Percentiles rank a stretch among this genome's conserved stretches.
These are phyloP conservation scores for Xylaria flabelliformis DNA, from an alignment of 495 filamentous ascomycete species.

Conservation along the genomic window DNA sequence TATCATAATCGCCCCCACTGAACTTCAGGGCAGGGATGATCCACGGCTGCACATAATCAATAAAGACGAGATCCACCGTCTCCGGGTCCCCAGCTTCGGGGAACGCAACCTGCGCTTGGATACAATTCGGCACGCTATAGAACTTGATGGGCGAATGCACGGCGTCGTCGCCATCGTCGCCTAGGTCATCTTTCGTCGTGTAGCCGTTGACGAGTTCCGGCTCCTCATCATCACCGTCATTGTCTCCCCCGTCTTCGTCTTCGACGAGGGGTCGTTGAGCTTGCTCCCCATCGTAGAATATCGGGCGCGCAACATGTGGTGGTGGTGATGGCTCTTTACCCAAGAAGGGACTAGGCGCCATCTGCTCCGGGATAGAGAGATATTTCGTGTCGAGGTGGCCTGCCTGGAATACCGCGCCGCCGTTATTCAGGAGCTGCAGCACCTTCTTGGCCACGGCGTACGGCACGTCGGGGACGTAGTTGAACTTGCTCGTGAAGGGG, in stretches of 20 bases:
- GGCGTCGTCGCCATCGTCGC: constrained; percentile 90
- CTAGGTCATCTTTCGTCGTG: constrained; percentile 85
- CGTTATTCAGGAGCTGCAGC: constrained; percentile 74
- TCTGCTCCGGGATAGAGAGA: constrained; percentile 51
- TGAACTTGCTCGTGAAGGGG: constrained; percentile 83
- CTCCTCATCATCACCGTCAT: constrained; percentile 26
- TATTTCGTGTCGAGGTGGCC: constrained; percentile 39
- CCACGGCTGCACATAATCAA: constrained; percentile 87
- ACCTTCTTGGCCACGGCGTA: constrained; percentile 74
- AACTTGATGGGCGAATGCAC: constrained; percentile 76
- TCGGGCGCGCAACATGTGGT: neutral
- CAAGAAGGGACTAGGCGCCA: constrained; percentile 31
- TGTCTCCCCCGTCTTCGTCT: no score
- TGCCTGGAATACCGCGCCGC: constrained; percentile 61
- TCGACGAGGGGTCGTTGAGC: constrained; percentile 16
- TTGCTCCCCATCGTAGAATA: neutral
- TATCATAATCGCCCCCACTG: constrained; percentile 64
- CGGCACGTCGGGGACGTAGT: constrained; percentile 80
- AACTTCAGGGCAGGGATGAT: constrained; percentile 75
- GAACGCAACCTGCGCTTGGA: constrained; percentile 70
- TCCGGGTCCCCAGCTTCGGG: constrained; percentile 60
- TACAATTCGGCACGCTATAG: constrained; percentile 81
- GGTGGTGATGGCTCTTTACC: neutral
- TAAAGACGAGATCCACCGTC: constrained; percentile 84
- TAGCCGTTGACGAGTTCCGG: constrained; percentile 74